Evolutionary conservation across 371 early-diverging fungal genomes (phyloP).

Genomic region (Catenaria anguillulae): DNA sequence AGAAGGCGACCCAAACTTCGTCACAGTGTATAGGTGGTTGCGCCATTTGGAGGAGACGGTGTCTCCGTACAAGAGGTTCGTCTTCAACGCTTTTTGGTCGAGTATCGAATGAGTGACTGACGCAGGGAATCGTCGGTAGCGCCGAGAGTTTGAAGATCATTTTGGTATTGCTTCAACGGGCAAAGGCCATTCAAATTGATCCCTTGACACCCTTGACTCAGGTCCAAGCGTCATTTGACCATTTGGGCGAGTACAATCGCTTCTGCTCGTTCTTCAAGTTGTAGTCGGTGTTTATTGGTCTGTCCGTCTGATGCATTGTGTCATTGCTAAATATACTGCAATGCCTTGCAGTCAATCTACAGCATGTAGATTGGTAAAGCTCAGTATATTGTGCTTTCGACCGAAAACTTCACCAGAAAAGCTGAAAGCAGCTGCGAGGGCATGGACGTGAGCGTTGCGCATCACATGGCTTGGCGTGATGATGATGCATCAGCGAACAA

Average conservation of each 20-base stretch:
- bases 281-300: not conserved
- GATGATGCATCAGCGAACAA: too few relatives aligned
- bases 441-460: too few relatives aligned
- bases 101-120: too few relatives aligned
- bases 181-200: slow-evolving; percentile 21
- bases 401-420: too few relatives aligned
- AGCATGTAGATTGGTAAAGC: too few relatives aligned
- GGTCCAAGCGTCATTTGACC: slow-evolving; percentile 16
- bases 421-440: too few relatives aligned
- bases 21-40: slow-evolving; percentile 18
- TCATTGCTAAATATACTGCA: too few relatives aligned
- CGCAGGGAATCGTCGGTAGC: slow-evolving; percentile 3
- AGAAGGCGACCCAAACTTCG: slow-evolving; percentile 18
- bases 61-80: slow-evolving; percentile 19
- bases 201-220: slow-evolving; percentile 20
- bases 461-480: too few relatives aligned
- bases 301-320: too few relatives aligned
- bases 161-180: slow-evolving; percentile 15
- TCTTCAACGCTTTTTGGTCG: not conserved
- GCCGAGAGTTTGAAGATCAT: slow-evolving; percentile 17
- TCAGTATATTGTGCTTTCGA: too few relatives aligned
- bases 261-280: not conserved
- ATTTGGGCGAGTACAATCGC: slow-evolving; percentile 13
- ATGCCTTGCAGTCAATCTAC: too few relatives aligned
- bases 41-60: slow-evolving; percentile 22